phyloP scores from a whole-genome alignment of 345 rosid genomes.

The Rhodamnia rubescens region DNA sequence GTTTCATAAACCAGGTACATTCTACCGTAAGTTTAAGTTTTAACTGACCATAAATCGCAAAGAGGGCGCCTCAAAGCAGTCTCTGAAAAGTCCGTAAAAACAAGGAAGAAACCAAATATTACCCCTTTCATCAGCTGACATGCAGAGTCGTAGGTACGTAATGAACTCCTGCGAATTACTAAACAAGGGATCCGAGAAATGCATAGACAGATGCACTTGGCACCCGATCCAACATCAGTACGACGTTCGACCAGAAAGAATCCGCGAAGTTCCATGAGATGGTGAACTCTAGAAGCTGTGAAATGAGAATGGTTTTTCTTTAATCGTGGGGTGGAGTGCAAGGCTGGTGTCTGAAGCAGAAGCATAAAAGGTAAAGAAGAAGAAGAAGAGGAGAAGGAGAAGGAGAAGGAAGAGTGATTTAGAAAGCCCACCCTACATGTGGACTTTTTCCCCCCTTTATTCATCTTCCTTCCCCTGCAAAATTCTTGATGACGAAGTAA shows the following conservation, averaged over 20 bases:
- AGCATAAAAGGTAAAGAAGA: neutral
- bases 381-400: conserved; percentile 13
- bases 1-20: too few species aligned
- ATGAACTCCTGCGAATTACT: neutral
- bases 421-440: conserved; percentile 31
- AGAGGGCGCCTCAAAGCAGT: neutral
- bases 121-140: neutral
- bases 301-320: neutral
- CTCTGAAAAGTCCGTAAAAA: neutral
- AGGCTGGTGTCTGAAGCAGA: conserved; percentile 9
- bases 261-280: neutral
- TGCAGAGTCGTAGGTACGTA: neutral
- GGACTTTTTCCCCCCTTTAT: neutral
- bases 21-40: neutral
- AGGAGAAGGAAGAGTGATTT: conserved; percentile 16
- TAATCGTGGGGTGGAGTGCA: conserved; percentile 11
- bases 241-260: neutral
- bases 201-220: neutral
- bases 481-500: neutral
- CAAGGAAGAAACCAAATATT: too few species aligned
- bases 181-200: neutral
- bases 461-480: neutral
- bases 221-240: neutral
- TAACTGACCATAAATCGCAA: neutral
- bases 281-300: neutral